Evolutionary conservation across 2,329 filamentous ascomycete species (phyloP).

Genomic region (Neonectria neomacrospora): DNA sequence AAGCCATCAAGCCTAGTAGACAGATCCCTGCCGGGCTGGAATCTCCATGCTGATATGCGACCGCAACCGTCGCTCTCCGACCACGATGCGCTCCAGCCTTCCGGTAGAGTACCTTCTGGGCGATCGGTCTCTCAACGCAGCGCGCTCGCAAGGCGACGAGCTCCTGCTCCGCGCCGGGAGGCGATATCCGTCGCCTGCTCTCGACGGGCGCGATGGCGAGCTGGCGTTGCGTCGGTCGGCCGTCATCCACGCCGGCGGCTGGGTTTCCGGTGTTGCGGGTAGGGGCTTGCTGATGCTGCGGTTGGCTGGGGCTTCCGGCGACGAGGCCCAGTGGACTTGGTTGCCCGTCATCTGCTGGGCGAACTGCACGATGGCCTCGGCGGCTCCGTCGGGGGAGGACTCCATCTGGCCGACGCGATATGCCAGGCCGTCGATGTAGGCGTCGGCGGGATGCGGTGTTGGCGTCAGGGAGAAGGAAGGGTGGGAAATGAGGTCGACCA

Average conservation of each 20-base stretch:
- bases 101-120: background rate
- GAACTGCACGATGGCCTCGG: slow-evolving; percentile 44
- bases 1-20: background rate
- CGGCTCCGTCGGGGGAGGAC: slow-evolving; percentile 40
- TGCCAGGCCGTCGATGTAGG: slow-evolving; percentile 44
- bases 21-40: background rate
- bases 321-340: slow-evolving; percentile 7
- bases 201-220: background rate
- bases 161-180: slow-evolving; percentile 4
- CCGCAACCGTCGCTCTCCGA: background rate
- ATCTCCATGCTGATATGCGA: slow-evolving; percentile 4
- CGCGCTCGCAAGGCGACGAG: slow-evolving; percentile 1
- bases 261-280: slow-evolving; percentile 46
- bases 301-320: background rate
- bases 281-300: slow-evolving; percentile 43
- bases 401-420: slow-evolving; percentile 49
- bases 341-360: slow-evolving; percentile 29
- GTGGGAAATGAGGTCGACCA: slow-evolving; percentile 36
- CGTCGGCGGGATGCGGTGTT: slow-evolving; percentile 22
- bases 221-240: background rate
- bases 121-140: background rate
- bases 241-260: slow-evolving; percentile 37
- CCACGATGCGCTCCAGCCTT: background rate
- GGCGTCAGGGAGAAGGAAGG: slow-evolving; percentile 25
- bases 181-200: background rate